phyloP scores from a whole-genome alignment of 2,329 filamentous ascomycete species.

The Diaporthe citriasiana region DNA sequence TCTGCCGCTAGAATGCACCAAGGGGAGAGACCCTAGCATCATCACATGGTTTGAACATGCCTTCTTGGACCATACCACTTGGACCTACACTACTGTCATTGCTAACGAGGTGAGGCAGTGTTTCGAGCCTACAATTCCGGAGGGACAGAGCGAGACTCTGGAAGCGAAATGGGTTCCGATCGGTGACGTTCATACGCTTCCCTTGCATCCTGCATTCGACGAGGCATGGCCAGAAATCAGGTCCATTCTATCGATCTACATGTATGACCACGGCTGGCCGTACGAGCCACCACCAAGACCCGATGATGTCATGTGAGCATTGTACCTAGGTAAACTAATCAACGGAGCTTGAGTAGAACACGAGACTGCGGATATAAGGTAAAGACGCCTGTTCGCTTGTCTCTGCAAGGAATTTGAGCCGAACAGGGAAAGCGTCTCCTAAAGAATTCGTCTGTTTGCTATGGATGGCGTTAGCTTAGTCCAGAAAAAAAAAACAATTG shows the following conservation, averaged over 20 bases:
- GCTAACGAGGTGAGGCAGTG: background rate
- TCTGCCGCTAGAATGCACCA: background rate
- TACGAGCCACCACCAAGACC: too few species aligned
- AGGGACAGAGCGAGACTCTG: constrained; percentile 7
- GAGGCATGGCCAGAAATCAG: constrained; percentile 11
- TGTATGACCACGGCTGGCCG: too few species aligned
- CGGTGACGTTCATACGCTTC: background rate
- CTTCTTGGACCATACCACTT: constrained; percentile 15
- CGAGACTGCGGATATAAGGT: background rate
- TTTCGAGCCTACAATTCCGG: constrained; percentile 11
- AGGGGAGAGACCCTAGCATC: constrained; percentile 1
- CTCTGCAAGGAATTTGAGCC: background rate
- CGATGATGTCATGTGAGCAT: too few species aligned
- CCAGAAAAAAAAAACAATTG: background rate
- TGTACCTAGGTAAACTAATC: too few species aligned
- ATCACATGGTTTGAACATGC: background rate
- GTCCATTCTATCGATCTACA: background rate
- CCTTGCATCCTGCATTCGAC: constrained; percentile 19
- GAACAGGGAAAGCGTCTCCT: background rate
- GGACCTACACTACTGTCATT: constrained; percentile 30
- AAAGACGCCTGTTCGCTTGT: background rate
- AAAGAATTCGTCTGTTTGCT: background rate
- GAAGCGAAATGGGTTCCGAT: constrained; percentile 17
- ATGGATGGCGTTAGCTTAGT: background rate
- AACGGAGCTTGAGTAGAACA: too few species aligned